Conservation (phyloP, 2,329 filamentous ascomycete species). For the Cladosporium sp. region DNA sequence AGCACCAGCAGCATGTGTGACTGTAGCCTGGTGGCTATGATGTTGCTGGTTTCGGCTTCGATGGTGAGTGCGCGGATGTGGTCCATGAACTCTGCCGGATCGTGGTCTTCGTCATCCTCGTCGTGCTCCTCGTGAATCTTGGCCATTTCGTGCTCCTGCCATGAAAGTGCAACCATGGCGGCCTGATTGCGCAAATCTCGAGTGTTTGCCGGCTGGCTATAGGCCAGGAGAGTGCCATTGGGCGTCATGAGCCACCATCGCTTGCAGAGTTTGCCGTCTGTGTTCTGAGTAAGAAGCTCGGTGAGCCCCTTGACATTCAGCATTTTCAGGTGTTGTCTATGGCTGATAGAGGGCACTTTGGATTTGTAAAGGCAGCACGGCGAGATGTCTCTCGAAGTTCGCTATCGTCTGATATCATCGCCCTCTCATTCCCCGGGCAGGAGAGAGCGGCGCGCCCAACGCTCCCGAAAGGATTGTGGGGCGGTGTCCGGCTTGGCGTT, state of each 20-base stretch:
- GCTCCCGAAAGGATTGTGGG: background rate
- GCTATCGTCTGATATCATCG: background rate
- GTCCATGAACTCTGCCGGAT: constrained; percentile 16
- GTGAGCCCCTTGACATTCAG: constrained; percentile 40
- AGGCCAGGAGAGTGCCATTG: constrained; percentile 47
- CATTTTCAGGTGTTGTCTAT: constrained; percentile 28
- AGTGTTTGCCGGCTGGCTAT: constrained; percentile 45
- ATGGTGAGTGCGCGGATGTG: constrained; percentile 42
- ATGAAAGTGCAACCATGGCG: constrained; percentile 44
- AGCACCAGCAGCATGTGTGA: constrained; percentile 44
- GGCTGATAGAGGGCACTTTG: no score
- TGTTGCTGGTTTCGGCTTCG: constrained; percentile 42
- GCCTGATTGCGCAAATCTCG: constrained; percentile 46
- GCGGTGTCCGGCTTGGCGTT: background rate
- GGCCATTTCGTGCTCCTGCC: constrained; percentile 40
- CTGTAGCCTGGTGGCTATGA: constrained; percentile 44
- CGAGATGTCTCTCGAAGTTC: background rate
- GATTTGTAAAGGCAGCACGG: background rate
- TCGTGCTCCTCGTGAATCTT: constrained; percentile 5
- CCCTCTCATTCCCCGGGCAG: background rate
- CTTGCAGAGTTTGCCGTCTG: constrained; percentile 38
- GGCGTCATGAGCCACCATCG: constrained; percentile 47
- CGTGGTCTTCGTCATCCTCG: constrained; percentile 17
- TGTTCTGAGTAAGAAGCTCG: constrained; percentile 40
- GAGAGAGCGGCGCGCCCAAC: background rate